Conservation (phyloP, 345 rosid genomes). For the Erodium maritimum region DNA sequence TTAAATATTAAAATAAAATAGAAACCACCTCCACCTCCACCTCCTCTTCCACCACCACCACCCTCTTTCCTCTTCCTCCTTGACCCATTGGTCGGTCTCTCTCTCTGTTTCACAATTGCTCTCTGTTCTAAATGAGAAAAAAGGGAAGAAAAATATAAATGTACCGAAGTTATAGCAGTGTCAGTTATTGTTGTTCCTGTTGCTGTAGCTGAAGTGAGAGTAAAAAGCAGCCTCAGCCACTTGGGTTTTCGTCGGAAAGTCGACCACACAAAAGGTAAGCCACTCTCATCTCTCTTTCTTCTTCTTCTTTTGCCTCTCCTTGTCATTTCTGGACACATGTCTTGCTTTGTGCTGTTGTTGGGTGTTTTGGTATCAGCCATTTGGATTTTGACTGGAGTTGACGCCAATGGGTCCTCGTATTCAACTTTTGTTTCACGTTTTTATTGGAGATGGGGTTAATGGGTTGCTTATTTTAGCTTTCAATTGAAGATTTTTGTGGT, state of each 20-base stretch:
- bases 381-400: too few species aligned
- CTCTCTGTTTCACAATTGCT: background rate
- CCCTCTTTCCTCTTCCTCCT: conserved; percentile 3
- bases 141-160: background rate
- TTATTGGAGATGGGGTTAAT: too few species aligned
- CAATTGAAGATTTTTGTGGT: too few species aligned
- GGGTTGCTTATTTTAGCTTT: too few species aligned
- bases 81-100: conserved; percentile 2
- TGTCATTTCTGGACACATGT: background rate
- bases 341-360: background rate
- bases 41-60: background rate
- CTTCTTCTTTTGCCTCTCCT: background rate
- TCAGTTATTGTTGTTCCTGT: background rate
- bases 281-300: background rate
- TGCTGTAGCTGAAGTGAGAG: conserved; percentile 6
- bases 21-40: conserved; percentile 7
- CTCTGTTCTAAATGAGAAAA: background rate
- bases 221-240: conserved; percentile 2
- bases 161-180: background rate
- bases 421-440: too few species aligned
- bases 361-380: background rate
- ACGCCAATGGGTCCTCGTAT: too few species aligned
- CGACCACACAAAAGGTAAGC: conserved; percentile 19
- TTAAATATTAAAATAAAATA: background rate
- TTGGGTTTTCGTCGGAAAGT: conserved; percentile 25